phyloP scores from a whole-genome alignment of 495 filamentous ascomycete species.

The Trichoderma virens region DNA sequence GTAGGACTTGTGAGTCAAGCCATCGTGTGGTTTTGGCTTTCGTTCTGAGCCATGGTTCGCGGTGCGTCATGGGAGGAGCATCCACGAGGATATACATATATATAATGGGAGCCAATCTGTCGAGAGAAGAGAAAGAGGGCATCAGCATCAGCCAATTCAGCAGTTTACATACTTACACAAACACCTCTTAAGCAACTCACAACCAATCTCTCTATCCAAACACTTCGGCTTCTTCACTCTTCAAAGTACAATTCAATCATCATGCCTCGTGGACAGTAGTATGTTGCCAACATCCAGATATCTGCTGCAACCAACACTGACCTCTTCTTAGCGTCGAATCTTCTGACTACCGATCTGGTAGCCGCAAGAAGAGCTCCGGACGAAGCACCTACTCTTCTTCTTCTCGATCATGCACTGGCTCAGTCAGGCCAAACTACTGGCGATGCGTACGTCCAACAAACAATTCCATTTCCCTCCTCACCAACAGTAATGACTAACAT shows the following conservation, averaged over 20 bases:
- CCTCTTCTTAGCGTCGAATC: neutral
- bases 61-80: neutral
- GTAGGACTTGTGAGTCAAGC: slow-evolving; percentile 4
- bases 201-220: no score
- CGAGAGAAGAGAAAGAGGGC: no score
- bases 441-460: neutral
- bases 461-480: neutral
- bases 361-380: neutral
- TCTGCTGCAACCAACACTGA: neutral
- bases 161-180: no score
- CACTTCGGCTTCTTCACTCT: neutral
- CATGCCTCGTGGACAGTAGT: neutral
- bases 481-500: neutral
- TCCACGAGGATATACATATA: neutral
- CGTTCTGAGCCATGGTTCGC: neutral
- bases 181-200: no score
- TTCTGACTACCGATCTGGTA: neutral
- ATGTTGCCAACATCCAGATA: neutral
- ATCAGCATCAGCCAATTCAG: no score
- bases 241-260: neutral
- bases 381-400: neutral
- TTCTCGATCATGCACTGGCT: neutral
- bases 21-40: neutral
- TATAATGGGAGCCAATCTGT: neutral
- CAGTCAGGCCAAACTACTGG: neutral